These are phyloP conservation scores for Cynanchum wilfordii DNA, from an alignment of 257 asterid genomes.

Conservation along the genomic window DNA sequence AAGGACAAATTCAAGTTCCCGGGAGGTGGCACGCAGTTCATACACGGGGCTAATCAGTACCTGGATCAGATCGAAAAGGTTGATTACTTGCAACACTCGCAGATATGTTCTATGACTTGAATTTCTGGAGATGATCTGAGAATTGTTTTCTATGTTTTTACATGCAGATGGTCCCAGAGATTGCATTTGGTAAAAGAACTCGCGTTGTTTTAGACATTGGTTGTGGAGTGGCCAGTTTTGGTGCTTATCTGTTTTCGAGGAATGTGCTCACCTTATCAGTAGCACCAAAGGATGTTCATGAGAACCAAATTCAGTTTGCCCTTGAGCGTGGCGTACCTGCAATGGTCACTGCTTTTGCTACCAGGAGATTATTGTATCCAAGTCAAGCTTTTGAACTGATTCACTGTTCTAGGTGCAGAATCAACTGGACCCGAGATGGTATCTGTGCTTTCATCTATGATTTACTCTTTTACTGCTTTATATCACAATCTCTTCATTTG, in stretches of 20 bases:
- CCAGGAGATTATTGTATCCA: constrained; percentile 71
- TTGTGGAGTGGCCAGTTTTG: constrained; percentile 98
- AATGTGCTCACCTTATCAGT: constrained; percentile 76
- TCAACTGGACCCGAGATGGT: constrained; percentile 99
- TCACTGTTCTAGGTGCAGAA: constrained; percentile 92
- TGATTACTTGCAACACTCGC: neutral
- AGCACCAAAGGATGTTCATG: constrained; percentile 95
- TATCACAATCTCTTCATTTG: neutral
- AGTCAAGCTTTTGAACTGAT: constrained; percentile 94
- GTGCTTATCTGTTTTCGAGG: constrained; percentile 79
- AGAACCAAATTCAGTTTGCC: constrained; percentile 96
- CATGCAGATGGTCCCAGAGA: constrained; percentile 78
- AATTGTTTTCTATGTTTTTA: neutral
- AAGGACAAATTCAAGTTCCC: constrained; percentile 95
- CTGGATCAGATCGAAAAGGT: constrained; percentile 93
- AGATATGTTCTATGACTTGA: neutral
- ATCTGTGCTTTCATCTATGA: constrained; percentile 15
- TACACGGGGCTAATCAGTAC: constrained; percentile 91
- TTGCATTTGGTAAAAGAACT: constrained; percentile 77
- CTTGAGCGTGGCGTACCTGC: constrained; percentile 98
- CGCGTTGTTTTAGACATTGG: constrained; percentile 91
- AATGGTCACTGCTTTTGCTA: constrained; percentile 85
- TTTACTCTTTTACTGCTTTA: neutral
- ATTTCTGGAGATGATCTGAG: neutral
- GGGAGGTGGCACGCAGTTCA: constrained; percentile 96